phyloP scores from a whole-genome alignment of 805 yeast species.

The Candida fluviatilis region DNA sequence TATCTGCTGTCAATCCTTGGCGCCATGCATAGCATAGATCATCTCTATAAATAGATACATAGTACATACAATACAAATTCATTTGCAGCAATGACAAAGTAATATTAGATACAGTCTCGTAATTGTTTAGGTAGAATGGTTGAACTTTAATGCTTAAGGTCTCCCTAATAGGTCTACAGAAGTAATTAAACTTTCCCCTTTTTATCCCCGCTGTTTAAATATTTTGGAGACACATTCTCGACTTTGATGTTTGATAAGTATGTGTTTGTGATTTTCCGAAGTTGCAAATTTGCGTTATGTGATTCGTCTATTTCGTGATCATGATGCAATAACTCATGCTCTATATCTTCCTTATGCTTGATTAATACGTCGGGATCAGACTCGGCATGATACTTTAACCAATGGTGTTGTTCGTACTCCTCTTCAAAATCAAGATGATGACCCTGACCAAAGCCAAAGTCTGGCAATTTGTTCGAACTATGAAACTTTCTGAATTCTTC shows the following conservation, averaged over 20 bases:
- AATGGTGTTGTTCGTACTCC: slow-evolving; percentile 93
- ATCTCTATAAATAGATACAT: no score
- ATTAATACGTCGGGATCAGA: slow-evolving; percentile 76
- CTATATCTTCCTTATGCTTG: slow-evolving; percentile 85
- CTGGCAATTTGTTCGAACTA: slow-evolving; percentile 66
- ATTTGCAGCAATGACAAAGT: no score
- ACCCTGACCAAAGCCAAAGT: slow-evolving; percentile 89
- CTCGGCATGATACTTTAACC: slow-evolving; percentile 76
- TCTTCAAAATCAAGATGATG: slow-evolving; percentile 92
- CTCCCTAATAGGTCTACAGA: no score
- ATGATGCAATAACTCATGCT: slow-evolving; percentile 80
- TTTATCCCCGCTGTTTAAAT: slow-evolving; percentile 12
- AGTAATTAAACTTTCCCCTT: no score
- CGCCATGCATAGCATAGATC: no score
- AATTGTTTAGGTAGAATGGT: no score
- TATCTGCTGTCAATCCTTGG: no score
- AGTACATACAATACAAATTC: no score
- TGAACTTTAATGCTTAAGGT: no score
- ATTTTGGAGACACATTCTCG: slow-evolving; percentile 31
- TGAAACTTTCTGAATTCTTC: slow-evolving; percentile 70
- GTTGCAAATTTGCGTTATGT: slow-evolving; percentile 26
- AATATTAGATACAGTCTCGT: no score
- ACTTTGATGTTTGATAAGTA: slow-evolving; percentile 26
- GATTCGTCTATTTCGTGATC: slow-evolving; percentile 76
- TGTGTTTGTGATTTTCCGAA: slow-evolving; percentile 25